These are phyloP conservation scores for Stromatinia cepivora DNA, from an alignment of 2,329 filamentous ascomycete genomes.

Conservation along the genomic window DNA sequence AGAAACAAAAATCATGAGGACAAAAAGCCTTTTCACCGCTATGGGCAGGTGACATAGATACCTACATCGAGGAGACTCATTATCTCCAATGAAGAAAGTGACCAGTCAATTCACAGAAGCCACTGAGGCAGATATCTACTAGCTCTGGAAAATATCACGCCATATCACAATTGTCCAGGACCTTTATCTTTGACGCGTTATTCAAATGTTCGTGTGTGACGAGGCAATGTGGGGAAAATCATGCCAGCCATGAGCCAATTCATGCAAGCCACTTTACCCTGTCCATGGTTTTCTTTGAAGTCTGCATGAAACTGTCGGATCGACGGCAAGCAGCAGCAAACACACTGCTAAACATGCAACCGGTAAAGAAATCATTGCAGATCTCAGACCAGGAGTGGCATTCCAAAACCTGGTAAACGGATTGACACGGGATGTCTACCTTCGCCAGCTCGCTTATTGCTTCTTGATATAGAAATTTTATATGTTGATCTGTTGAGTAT, in stretches of 20 bases:
- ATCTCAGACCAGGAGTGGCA: neutral
- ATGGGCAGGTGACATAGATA: neutral
- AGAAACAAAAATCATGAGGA: neutral
- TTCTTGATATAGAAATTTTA: neutral
- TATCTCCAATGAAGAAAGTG: neutral
- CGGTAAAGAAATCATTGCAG: neutral
- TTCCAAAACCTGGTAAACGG: neutral
- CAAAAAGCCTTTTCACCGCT: neutral
- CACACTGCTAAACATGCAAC: neutral
- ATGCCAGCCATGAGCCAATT: neutral
- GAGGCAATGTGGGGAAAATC: neutral
- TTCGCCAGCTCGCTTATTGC: neutral
- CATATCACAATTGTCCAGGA: neutral
- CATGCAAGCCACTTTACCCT: constrained; percentile 12
- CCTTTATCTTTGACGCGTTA: neutral
- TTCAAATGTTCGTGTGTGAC: neutral
- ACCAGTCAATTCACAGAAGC: neutral
- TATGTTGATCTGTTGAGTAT: neutral
- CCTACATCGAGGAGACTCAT: neutral
- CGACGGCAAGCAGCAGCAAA: neutral
- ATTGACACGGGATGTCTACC: neutral
- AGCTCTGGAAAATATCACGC: neutral
- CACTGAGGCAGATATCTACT: neutral
- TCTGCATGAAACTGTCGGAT: neutral
- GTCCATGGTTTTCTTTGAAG: neutral